Conservation (phyloP, 805 yeast species). For the Pichia manshurica region DNA sequence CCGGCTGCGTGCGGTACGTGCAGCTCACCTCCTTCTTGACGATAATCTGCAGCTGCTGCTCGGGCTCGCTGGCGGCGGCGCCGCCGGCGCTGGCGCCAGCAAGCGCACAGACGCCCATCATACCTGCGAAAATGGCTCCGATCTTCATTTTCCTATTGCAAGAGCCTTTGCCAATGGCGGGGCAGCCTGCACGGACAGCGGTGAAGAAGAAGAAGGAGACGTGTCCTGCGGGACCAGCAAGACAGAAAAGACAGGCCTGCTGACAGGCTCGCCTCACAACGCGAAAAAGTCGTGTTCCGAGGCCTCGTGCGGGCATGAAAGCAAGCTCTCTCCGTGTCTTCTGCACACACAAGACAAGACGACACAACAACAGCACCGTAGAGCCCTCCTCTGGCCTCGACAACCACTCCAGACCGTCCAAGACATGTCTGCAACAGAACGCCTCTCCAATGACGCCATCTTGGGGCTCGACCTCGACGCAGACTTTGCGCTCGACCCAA, state of each 20-base stretch:
- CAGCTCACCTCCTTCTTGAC: constrained; percentile 49
- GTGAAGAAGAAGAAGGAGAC: too few species aligned
- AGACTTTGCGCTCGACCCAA: background rate
- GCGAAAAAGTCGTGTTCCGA: background rate
- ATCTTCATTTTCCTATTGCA: background rate
- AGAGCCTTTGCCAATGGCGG: too few species aligned
- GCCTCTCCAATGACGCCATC: constrained; percentile 25
- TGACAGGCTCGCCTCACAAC: too few species aligned
- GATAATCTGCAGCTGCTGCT: constrained; percentile 24
- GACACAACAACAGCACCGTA: too few species aligned
- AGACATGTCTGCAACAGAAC: constrained; percentile 10
- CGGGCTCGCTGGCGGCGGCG: background rate
- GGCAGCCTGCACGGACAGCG: too few species aligned
- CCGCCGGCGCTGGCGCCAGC: background rate
- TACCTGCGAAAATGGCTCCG: background rate
- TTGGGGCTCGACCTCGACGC: constrained; percentile 22
- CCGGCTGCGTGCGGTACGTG: constrained; percentile 47
- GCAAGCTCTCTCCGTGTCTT: too few species aligned
- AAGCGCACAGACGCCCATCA: constrained; percentile 1
- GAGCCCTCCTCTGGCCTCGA: too few species aligned
- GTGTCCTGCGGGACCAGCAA: too few species aligned
- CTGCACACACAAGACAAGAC: too few species aligned
- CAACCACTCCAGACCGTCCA: too few species aligned
- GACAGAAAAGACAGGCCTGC: too few species aligned
- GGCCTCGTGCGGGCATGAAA: too few species aligned